Evolutionary conservation across 345 rosid genomes (phyloP).

Genomic region (Aethionema arabicum): DNA sequence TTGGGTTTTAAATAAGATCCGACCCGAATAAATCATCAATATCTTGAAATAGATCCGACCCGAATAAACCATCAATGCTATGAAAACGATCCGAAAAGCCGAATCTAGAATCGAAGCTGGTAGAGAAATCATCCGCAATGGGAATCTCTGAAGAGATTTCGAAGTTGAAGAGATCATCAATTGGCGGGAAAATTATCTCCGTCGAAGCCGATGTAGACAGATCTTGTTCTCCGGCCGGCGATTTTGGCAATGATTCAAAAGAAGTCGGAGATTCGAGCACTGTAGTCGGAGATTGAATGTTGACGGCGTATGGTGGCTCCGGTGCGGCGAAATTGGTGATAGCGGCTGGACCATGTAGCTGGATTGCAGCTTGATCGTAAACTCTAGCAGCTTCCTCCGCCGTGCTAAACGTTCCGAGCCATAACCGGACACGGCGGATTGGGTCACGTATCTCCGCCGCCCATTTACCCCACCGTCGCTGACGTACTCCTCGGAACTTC

Average conservation of each 20-base stretch:
- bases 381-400: slow-evolving; percentile 87
- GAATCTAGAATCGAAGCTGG: background rate
- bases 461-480: slow-evolving; percentile 94
- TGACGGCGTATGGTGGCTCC: slow-evolving; percentile 42
- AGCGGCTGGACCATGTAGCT: slow-evolving; percentile 76
- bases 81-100: slow-evolving; percentile 45
- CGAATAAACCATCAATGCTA: slow-evolving; percentile 63
- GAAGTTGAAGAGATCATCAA: slow-evolving; percentile 36
- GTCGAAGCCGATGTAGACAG: background rate
- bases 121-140: slow-evolving; percentile 18
- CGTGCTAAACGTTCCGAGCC: slow-evolving; percentile 82
- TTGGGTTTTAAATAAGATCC: background rate
- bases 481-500: slow-evolving; percentile 81
- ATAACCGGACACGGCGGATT: slow-evolving; percentile 54
- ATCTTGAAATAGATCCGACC: slow-evolving; percentile 49
- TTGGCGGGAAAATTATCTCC: slow-evolving; percentile 37
- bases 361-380: slow-evolving; percentile 77
- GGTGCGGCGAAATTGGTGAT: slow-evolving; percentile 66
- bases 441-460: slow-evolving; percentile 95
- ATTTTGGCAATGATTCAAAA: background rate
- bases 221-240: background rate
- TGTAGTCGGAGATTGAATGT: slow-evolving; percentile 50
- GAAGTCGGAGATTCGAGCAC: slow-evolving; percentile 54
- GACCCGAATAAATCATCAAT: slow-evolving; percentile 25
- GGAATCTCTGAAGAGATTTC: slow-evolving; percentile 8